phyloP scores from a whole-genome alignment of 2,329 filamentous ascomycete species.

The Ambrosiella xylebori region DNA sequence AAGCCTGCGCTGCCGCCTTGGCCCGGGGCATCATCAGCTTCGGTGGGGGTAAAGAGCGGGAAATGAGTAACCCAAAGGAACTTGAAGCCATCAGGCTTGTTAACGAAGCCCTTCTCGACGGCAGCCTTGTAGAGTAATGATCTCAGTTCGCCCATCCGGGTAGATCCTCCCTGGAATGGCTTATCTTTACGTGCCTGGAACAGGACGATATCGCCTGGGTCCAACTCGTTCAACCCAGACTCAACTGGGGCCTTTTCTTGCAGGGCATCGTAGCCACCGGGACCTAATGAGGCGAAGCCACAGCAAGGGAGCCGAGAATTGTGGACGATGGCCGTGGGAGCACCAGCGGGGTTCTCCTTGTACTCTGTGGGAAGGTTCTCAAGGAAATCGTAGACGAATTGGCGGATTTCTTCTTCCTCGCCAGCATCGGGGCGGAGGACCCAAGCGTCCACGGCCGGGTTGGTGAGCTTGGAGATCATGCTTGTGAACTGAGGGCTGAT shows the following conservation, averaged over 20 bases:
- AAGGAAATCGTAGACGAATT: conserved; percentile 55
- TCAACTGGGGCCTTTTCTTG: conserved; percentile 16
- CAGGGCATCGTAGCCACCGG: conserved; percentile 18
- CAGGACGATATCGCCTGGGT: conserved; percentile 63
- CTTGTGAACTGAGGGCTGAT: conserved; percentile 46
- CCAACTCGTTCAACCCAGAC: conserved; percentile 22
- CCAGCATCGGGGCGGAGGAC: conserved; percentile 42
- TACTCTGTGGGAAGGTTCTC: conserved; percentile 43
- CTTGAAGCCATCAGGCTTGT: conserved; percentile 32
- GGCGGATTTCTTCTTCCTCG: conserved; percentile 32
- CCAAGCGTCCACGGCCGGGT: conserved; percentile 61
- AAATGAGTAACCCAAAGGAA: conserved; percentile 85
- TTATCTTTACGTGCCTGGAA: conserved; percentile 58
- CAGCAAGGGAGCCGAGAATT: conserved; percentile 57
- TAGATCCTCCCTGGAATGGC: conserved; percentile 55
- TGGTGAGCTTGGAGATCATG: conserved; percentile 56
- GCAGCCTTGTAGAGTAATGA: conserved; percentile 52
- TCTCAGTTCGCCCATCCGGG: conserved; percentile 54
- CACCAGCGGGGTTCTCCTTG: conserved; percentile 54
- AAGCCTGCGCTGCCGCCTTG: conserved; percentile 71
- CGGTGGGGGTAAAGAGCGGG: conserved; percentile 67
- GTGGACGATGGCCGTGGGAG: conserved; percentile 60
- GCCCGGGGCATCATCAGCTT: conserved; percentile 41
- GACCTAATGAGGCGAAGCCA: conserved; percentile 60
- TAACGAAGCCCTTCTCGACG: conserved; percentile 42